Conservation (phyloP, 305 asterid genomes). For the Fraxinus velutina region DNA sequence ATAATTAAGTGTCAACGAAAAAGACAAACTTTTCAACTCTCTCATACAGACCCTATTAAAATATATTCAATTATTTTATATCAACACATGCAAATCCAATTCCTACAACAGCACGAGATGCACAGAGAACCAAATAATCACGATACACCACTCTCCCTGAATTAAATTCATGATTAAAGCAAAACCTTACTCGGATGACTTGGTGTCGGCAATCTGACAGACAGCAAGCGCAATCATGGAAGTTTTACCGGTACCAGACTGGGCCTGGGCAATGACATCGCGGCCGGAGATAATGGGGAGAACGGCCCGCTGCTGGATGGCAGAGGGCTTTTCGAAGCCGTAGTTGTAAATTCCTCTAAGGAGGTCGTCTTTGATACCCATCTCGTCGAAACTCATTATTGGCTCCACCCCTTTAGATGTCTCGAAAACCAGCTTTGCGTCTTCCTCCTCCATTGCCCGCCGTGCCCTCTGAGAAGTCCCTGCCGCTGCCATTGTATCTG, state of each 20-base stretch:
- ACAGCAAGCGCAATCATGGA: constrained; percentile 96
- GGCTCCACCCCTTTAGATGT: constrained; percentile 90
- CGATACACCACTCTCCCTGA: not conserved
- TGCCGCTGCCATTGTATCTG: constrained; percentile 46
- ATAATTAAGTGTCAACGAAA: not conserved
- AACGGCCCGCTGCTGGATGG: constrained; percentile 90
- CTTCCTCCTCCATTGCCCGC: constrained; percentile 47
- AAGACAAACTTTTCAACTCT: not conserved
- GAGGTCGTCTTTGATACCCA: constrained; percentile 81
- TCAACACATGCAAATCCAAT: not conserved
- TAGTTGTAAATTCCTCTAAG: constrained; percentile 80
- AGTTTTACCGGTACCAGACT: constrained; percentile 86
- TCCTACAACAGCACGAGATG: not conserved
- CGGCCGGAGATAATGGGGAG: constrained; percentile 80
- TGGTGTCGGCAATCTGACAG: constrained; percentile 88
- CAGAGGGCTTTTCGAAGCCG: constrained; percentile 96
- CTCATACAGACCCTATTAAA: not conserved
- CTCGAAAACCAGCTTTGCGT: constrained; percentile 64
- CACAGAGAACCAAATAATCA: not conserved
- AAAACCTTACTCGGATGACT: constrained; percentile 67
- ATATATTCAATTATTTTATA: not conserved
- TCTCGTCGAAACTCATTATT: constrained; percentile 73
- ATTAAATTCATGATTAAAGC: not conserved
- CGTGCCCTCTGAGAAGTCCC: constrained; percentile 50
- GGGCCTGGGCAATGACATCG: constrained; percentile 96